phyloP scores from a whole-genome alignment of 164 flowering plant genomes.

The Cinnamomum micranthum region DNA sequence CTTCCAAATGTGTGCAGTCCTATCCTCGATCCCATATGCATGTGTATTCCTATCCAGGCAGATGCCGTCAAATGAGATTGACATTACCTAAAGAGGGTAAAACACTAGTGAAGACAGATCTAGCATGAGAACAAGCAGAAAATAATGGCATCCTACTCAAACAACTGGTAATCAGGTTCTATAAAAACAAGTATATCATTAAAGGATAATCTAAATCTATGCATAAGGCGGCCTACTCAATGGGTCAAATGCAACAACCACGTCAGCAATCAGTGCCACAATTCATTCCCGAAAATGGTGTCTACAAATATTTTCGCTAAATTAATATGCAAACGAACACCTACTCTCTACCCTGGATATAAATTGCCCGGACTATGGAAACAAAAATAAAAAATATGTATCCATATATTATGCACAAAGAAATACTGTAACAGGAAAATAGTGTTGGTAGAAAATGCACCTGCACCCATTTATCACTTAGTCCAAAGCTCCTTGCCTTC shows the following conservation, averaged over 20 bases:
- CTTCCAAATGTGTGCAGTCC: too few relatives aligned
- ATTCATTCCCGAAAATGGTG: not conserved
- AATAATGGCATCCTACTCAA: not conserved
- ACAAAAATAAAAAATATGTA: not conserved
- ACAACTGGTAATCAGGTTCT: not conserved
- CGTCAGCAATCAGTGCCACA: not conserved
- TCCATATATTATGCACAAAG: not conserved
- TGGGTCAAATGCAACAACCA: not conserved
- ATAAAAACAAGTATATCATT: not conserved
- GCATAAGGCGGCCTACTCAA: not conserved
- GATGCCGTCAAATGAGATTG: too few relatives aligned
- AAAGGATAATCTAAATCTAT: not conserved
- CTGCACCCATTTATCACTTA: slow-evolving; percentile 82
- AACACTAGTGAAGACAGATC: too few relatives aligned
- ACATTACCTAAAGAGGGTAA: too few relatives aligned
- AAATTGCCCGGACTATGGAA: not conserved
- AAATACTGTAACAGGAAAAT: not conserved
- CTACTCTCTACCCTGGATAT: not conserved
- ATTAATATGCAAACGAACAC: not conserved
- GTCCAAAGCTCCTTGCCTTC: slow-evolving; percentile 91
- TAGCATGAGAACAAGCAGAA: not conserved
- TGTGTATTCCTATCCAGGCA: too few relatives aligned
- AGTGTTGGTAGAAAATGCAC: slow-evolving; percentile 28
- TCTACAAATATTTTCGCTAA: not conserved
- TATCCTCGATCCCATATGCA: too few relatives aligned